Conservation (phyloP, 257 asterid genomes). For the Phtheirospermum japonicum region DNA sequence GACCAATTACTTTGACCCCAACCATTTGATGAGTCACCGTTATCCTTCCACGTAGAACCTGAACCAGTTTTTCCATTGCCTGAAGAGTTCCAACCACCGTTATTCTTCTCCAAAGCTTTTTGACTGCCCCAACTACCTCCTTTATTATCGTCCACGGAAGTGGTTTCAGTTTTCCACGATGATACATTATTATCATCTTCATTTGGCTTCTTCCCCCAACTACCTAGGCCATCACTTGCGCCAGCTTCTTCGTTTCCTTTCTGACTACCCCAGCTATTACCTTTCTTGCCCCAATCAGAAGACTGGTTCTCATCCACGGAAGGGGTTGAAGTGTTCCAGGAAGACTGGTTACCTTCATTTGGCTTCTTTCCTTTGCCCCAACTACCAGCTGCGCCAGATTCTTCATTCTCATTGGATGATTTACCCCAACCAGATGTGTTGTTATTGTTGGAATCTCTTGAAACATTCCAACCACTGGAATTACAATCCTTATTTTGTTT, state of each 20-base stretch:
- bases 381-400: slow-evolving; percentile 31
- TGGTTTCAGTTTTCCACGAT: background rate
- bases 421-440: slow-evolving; percentile 48
- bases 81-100: background rate
- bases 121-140: slow-evolving; percentile 24
- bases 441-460: slow-evolving; percentile 27
- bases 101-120: slow-evolving; percentile 20
- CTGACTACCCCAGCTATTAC: no score
- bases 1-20: slow-evolving; percentile 77
- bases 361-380: slow-evolving; percentile 38
- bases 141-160: background rate
- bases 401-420: slow-evolving; percentile 32
- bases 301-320: slow-evolving; percentile 36
- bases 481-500: slow-evolving; percentile 30
- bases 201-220: slow-evolving; percentile 41
- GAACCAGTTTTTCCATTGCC: slow-evolving; percentile 26
- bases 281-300: slow-evolving; percentile 43
- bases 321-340: slow-evolving; percentile 34
- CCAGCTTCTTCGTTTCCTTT: slow-evolving; percentile 32
- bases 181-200: slow-evolving; percentile 28
- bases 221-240: slow-evolving; percentile 16
- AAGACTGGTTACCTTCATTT: slow-evolving; percentile 27
- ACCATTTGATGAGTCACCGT: slow-evolving; percentile 54
- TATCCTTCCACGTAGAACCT: slow-evolving; percentile 38
- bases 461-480: slow-evolving; percentile 35